These are phyloP conservation scores for Taphrina flavorubra DNA, from an alignment of 1,139 yeast species.

Conservation along the genomic window DNA sequence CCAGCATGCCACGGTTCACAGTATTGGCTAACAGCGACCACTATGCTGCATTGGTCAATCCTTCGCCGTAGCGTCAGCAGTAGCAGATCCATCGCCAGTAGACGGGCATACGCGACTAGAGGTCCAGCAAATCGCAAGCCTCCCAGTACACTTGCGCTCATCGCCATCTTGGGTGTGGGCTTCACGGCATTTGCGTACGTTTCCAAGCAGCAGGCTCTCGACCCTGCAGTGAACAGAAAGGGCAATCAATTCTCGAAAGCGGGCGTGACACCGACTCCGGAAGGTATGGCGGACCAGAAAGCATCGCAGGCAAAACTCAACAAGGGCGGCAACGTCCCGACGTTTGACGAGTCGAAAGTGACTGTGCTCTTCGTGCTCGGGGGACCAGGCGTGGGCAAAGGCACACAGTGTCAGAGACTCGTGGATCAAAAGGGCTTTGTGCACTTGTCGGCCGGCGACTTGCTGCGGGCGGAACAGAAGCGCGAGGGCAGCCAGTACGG, in stretches of 20 bases:
- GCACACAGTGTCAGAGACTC: constrained; percentile 89
- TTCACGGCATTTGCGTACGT: constrained; percentile 29
- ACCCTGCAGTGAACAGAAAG: constrained; percentile 7
- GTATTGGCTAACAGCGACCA: too few species aligned
- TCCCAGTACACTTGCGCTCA: constrained; percentile 33
- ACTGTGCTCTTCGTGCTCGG: constrained; percentile 83
- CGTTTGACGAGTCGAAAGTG: constrained; percentile 37
- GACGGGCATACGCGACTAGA: constrained; percentile 8
- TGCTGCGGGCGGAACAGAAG: constrained; percentile 86
- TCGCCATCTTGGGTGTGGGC: constrained; percentile 36
- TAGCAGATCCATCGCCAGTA: neutral
- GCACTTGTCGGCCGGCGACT: constrained; percentile 93
- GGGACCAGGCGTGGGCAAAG: constrained; percentile 85
- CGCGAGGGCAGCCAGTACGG: constrained; percentile 86
- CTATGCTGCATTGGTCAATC: too few species aligned
- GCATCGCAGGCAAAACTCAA: constrained; percentile 50
- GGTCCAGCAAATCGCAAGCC: constrained; percentile 23
- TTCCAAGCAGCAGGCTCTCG: constrained; percentile 24
- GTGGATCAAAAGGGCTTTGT: constrained; percentile 81
- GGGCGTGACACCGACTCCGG: constrained; percentile 35
- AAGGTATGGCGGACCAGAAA: constrained; percentile 64
- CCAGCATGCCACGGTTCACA: neutral
- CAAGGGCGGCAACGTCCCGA: constrained; percentile 25
- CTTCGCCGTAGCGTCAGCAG: neutral
- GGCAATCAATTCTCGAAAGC: constrained; percentile 38